Conservation (phyloP, 2,329 filamentous ascomycete species). For the Paecilomyces niveus region DNA sequence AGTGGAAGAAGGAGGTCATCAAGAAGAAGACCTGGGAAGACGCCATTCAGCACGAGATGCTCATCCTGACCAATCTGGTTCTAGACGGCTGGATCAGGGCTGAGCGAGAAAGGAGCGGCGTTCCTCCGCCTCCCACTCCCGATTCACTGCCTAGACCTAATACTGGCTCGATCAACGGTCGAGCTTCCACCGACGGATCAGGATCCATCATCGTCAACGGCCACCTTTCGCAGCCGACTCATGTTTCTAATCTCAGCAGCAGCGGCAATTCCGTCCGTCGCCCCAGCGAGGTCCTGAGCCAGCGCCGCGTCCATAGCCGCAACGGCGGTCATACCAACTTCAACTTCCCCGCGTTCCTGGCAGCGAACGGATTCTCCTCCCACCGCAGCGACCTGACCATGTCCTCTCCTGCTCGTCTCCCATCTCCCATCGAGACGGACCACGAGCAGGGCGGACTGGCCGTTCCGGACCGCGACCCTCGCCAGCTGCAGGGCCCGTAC, state of each 20-base stretch:
- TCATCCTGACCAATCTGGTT: slow-evolving; percentile 14
- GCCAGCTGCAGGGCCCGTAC: not conserved
- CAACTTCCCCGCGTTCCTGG: not conserved
- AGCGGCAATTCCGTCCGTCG: not conserved
- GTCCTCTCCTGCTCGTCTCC: slow-evolving; percentile 15
- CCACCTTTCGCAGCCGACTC: not conserved
- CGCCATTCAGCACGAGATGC: slow-evolving; percentile 16
- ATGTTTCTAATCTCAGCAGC: not conserved
- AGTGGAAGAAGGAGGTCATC: slow-evolving; percentile 14
- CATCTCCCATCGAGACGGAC: not conserved
- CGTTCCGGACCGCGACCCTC: not conserved
- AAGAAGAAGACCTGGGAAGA: slow-evolving; percentile 13
- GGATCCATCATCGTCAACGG: not conserved
- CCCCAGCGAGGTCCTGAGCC: not conserved
- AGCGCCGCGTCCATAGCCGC: not conserved
- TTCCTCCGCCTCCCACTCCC: not conserved
- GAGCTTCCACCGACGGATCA: not conserved
- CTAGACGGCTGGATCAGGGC: slow-evolving; percentile 12
- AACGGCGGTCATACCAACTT: not conserved
- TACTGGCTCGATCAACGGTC: not conserved
- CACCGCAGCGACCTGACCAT: slow-evolving; percentile 2
- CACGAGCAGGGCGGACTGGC: not conserved
- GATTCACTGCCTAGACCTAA: not conserved
- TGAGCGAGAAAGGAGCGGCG: slow-evolving; percentile 5
- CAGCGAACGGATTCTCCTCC: not conserved